Evolutionary conservation across 176 grass and related monocot genomes (phyloP).

Genomic region (Puccinellia tenuiflora): DNA sequence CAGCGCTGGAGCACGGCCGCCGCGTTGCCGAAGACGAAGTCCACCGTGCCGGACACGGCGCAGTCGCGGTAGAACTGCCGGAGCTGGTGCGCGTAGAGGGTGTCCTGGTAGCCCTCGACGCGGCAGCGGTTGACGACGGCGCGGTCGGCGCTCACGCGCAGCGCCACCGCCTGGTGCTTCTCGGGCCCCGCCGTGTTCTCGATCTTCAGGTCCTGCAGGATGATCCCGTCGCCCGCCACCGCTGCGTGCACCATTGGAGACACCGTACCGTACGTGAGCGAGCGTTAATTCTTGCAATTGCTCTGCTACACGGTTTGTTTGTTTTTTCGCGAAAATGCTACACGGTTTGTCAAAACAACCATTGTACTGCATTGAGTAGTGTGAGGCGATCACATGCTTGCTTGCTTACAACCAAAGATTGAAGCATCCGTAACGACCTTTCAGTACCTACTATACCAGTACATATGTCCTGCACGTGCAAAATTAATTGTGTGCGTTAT

Average conservation of each 20-base stretch:
- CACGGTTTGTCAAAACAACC: too few relatives aligned
- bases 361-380: too few relatives aligned
- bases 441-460: too few relatives aligned
- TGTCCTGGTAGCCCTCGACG: conserved; percentile 43
- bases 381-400: too few relatives aligned
- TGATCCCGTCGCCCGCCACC: conserved; percentile 43
- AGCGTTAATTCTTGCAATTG: too few relatives aligned
- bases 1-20: conserved; percentile 44
- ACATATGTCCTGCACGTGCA: neutral
- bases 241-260: conserved; percentile 28
- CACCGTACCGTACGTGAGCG: neutral
- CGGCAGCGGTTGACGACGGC: conserved; percentile 47
- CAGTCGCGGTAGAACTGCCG: conserved; percentile 53
- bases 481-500: neutral
- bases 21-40: conserved; percentile 68
- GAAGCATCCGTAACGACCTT: neutral
- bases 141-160: conserved; percentile 57
- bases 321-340: too few relatives aligned
- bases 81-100: conserved; percentile 48
- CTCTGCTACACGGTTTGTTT: too few relatives aligned
- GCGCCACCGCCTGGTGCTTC: conserved; percentile 62
- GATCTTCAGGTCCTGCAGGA: conserved; percentile 46
- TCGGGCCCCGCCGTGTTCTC: conserved; percentile 47
- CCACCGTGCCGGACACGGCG: conserved; percentile 54
- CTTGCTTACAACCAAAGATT: too few relatives aligned